Evolutionary conservation across 768 basidiomycete species (phyloP).

Genomic region (Kwoniella pini): DNA sequence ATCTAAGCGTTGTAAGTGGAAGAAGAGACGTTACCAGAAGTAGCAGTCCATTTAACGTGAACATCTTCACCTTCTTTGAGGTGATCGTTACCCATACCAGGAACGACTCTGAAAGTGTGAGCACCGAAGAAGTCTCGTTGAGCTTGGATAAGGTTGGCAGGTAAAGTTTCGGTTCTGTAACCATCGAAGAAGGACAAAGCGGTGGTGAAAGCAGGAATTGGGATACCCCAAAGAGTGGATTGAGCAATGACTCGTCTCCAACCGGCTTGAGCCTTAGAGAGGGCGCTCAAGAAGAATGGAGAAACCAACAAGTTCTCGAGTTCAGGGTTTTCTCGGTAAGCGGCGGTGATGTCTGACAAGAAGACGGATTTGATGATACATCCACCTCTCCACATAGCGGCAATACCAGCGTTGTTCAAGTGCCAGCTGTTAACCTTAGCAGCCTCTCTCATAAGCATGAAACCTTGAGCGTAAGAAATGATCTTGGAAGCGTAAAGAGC

Average conservation of each 20-base stretch:
- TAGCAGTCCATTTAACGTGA: constrained; percentile 99
- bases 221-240: constrained; percentile 95
- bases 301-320: constrained; percentile 93
- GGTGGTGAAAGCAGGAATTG: constrained; percentile 96
- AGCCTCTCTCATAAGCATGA: constrained; percentile 98
- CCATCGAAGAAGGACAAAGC: constrained; percentile 96
- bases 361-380: constrained; percentile 83
- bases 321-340: constrained; percentile 78
- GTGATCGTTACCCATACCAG: constrained; percentile 83
- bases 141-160: constrained; percentile 91
- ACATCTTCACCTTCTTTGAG: constrained; percentile 82
- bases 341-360: constrained; percentile 58
- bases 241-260: constrained; percentile 98
- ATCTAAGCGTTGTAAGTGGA: constrained; percentile 77
- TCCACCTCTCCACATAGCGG: constrained; percentile 98
- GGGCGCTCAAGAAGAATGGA: constrained; percentile 86
- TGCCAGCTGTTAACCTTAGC: constrained; percentile 88
- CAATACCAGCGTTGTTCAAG: constrained; percentile 96
- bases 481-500: constrained; percentile 99
- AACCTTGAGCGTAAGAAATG: constrained; percentile 98
- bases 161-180: constrained; percentile 90
- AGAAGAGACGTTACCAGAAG: constrained; percentile 87
- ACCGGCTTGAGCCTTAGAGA: constrained; percentile 92
- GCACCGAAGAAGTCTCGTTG: constrained; percentile 99
- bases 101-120: constrained; percentile 92